A percentile compares a stretch with the other conserved stretches of the same genome.
phyloP scores from a whole-genome alignment of 2,329 filamentous ascomycete species.

The Colletotrichum endophyticum region DNA sequence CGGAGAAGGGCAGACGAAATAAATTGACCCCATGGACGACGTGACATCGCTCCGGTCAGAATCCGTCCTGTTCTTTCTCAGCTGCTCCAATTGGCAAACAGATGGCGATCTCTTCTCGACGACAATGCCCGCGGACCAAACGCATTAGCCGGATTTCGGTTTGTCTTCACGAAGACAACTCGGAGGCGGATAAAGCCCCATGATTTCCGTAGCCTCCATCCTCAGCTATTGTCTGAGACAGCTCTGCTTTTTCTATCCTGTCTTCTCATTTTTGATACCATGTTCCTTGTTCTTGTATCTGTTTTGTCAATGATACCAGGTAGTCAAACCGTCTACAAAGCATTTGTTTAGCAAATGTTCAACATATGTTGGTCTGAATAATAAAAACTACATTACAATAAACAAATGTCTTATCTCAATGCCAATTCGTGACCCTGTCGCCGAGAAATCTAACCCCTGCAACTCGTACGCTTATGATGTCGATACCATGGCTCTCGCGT shows the following conservation, averaged over 20 bases:
- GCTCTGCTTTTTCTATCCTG: background rate
- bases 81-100: background rate
- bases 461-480: background rate
- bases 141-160: background rate
- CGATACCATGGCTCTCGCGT: background rate
- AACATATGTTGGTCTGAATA: background rate
- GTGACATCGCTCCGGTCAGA: conserved; percentile 11
- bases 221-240: background rate
- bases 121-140: background rate
- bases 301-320: background rate
- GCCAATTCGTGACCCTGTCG: background rate
- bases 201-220: background rate
- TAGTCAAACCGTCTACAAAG: background rate
- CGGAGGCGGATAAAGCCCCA: background rate
- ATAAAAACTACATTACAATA: background rate
- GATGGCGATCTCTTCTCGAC: background rate
- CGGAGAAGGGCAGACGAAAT: background rate
- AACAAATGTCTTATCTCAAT: background rate
- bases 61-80: background rate
- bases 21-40: background rate
- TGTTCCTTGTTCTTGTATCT: background rate
- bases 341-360: background rate
- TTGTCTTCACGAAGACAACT: background rate
- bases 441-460: background rate
- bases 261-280: background rate